phyloP scores from a whole-genome alignment of 352 stramenopile genomes.

The Pythium rishiriense region DNA sequence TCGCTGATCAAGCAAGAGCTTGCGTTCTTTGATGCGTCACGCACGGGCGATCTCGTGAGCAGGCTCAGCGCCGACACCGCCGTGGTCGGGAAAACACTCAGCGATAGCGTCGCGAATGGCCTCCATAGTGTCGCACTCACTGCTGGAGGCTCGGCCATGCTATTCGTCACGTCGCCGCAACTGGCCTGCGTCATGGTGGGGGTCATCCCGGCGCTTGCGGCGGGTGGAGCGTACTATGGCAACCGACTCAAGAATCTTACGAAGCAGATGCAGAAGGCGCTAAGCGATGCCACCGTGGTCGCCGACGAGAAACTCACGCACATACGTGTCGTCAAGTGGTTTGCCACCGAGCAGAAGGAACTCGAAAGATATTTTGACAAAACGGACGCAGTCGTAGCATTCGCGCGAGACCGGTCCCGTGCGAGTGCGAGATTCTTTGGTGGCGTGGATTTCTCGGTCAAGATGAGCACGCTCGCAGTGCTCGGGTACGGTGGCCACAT shows the following conservation, averaged over 20 bases:
- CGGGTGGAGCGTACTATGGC: conserved; percentile 87
- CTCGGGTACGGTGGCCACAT: conserved; percentile 93
- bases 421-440: conserved; percentile 86
- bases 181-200: conserved; percentile 90
- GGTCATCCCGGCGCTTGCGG: conserved; percentile 90
- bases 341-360: conserved; percentile 80
- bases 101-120: conserved; percentile 81
- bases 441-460: conserved; percentile 79
- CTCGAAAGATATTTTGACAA: conserved; percentile 53
- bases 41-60: conserved; percentile 92
- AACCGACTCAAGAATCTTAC: conserved; percentile 86
- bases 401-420: conserved; percentile 71
- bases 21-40: conserved; percentile 89
- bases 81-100: conserved; percentile 91
- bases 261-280: conserved; percentile 85
- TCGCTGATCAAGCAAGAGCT: conserved; percentile 87
- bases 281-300: conserved; percentile 90
- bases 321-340: conserved; percentile 92
- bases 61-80: conserved; percentile 89
- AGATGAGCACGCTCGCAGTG: conserved; percentile 89
- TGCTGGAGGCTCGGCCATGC: conserved; percentile 84
- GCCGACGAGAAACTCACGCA: conserved; percentile 93
- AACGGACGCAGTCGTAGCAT: conserved; percentile 55
- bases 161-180: conserved; percentile 90
- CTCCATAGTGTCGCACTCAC: conserved; percentile 81